These are phyloP conservation scores for Hura crepitans DNA, from an alignment of 441 rosid species.

Conservation along the genomic window DNA sequence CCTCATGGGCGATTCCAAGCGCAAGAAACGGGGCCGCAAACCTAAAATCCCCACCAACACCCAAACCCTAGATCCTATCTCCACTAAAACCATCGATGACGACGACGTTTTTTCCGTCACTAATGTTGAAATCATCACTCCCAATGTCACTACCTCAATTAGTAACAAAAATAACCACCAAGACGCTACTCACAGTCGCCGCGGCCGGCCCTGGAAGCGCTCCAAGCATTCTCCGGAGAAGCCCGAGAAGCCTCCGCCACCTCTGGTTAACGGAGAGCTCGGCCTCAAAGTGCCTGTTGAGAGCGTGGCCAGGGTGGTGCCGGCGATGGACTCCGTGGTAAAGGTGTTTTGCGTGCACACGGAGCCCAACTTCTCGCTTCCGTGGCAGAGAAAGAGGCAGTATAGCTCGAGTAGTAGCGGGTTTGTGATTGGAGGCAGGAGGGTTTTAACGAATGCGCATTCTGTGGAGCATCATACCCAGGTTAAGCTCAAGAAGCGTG, in stretches of 20 bases:
- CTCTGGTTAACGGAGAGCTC: conserved; percentile 8
- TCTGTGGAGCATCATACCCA: conserved; percentile 88
- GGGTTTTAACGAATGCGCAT: conserved; percentile 82
- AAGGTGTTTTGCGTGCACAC: conserved; percentile 91
- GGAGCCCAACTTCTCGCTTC: conserved; percentile 80
- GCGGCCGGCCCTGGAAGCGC: conserved; percentile 34
- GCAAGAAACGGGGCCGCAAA: conserved; percentile 44
- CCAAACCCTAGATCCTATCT: conserved; percentile 32
- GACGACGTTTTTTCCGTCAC: conserved; percentile 35
- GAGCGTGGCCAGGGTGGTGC: conserved; percentile 39
- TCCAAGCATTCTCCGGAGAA: conserved; percentile 24
- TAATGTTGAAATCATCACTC: conserved; percentile 33
- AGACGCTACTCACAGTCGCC: conserved; percentile 4
- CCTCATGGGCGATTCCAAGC: conserved; percentile 22
- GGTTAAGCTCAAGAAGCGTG: conserved; percentile 84
- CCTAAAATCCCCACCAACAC: conserved; percentile 29
- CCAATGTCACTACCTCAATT: conserved; percentile 13
- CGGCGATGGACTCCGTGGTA: conserved; percentile 91
- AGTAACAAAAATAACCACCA: conserved; percentile 7
- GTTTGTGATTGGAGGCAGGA: conserved; percentile 63
- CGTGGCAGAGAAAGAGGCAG: conserved; percentile 91
- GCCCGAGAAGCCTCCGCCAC: conserved; percentile 31
- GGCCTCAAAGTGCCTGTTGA: conserved; percentile 21
- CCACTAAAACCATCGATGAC: conserved; percentile 21
- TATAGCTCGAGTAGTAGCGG: conserved; percentile 86